These are phyloP conservation scores for Dioscorea zingiberensis DNA, from an alignment of 106 monocot species.

Conservation along the genomic window DNA sequence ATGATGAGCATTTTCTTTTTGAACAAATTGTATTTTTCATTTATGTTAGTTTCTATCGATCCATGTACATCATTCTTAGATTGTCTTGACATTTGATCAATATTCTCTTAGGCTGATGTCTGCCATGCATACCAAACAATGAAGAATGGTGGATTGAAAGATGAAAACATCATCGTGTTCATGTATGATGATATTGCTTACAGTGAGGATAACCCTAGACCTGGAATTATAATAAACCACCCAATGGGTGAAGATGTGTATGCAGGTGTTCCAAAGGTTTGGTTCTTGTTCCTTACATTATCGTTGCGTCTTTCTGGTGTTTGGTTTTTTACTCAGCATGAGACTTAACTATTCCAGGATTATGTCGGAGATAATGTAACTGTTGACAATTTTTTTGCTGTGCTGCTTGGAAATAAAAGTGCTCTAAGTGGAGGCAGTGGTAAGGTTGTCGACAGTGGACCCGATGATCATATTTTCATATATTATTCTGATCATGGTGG, in stretches of 20 bases:
- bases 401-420: constrained; percentile 77
- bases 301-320: too few relatives aligned
- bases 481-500: constrained; percentile 93
- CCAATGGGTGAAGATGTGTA: constrained; percentile 89
- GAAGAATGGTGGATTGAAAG: neutral
- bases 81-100: neutral
- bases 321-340: too few relatives aligned
- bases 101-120: constrained; percentile 1
- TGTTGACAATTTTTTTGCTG: constrained; percentile 78
- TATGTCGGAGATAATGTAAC: constrained; percentile 75
- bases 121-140: constrained; percentile 2
- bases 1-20: neutral
- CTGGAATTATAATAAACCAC: constrained; percentile 83
- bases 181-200: constrained; percentile 90
- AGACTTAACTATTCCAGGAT: constrained; percentile 41
- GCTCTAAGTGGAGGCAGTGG: constrained; percentile 90
- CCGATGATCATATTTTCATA: constrained; percentile 91
- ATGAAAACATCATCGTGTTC: constrained; percentile 93
- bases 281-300: neutral
- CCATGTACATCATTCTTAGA: neutral
- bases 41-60: neutral
- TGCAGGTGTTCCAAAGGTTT: constrained; percentile 94
- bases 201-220: constrained; percentile 70
- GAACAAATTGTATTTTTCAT: neutral
- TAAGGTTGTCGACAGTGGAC: constrained; percentile 91